Evolutionary conservation across 495 filamentous ascomycete species (phyloP).

Genomic region (Annulohypoxylon stygium): DNA sequence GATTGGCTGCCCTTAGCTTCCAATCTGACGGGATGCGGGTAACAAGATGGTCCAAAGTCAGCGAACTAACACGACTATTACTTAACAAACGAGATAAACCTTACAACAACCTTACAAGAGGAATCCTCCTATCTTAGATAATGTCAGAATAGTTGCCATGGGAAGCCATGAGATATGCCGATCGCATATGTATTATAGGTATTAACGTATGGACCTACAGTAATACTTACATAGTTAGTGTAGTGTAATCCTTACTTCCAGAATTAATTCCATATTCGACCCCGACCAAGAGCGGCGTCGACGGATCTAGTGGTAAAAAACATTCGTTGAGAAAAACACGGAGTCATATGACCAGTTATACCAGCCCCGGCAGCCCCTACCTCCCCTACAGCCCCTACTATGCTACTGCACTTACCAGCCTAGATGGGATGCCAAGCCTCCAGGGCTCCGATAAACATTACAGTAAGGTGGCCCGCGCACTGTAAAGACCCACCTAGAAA

Average conservation of each 20-base stretch:
- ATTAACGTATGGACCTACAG: not conserved
- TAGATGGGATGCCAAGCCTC: conserved; percentile 36
- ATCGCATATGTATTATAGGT: not conserved
- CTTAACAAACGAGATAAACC: conserved; percentile 7
- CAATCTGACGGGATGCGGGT: conserved; percentile 28
- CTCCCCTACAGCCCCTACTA: not conserved
- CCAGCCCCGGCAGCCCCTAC: not conserved
- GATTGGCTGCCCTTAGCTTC: conserved; percentile 12
- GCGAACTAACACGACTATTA: conserved; percentile 2
- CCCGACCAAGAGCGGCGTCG: not conserved
- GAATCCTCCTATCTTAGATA: conserved; percentile 15
- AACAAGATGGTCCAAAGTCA: conserved; percentile 6
- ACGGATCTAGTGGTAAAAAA: conserved; percentile 10
- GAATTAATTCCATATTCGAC: conserved; percentile 10
- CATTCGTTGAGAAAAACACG: conserved; percentile 20
- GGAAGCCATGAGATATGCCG: conserved; percentile 15
- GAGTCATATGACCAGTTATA: conserved; percentile 39
- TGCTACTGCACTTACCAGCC: not conserved
- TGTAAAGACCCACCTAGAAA: conserved; percentile 26
- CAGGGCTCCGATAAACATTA: conserved; percentile 13
- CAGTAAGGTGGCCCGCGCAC: conserved; percentile 27
- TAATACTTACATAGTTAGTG: not conserved
- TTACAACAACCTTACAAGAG: conserved; percentile 3
- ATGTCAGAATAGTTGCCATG: conserved; percentile 12
- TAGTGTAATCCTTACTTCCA: not conserved